These are phyloP conservation scores for Paspalum notatum DNA, from an alignment of 176 grass and related monocot genomes.

Conservation along the genomic window DNA sequence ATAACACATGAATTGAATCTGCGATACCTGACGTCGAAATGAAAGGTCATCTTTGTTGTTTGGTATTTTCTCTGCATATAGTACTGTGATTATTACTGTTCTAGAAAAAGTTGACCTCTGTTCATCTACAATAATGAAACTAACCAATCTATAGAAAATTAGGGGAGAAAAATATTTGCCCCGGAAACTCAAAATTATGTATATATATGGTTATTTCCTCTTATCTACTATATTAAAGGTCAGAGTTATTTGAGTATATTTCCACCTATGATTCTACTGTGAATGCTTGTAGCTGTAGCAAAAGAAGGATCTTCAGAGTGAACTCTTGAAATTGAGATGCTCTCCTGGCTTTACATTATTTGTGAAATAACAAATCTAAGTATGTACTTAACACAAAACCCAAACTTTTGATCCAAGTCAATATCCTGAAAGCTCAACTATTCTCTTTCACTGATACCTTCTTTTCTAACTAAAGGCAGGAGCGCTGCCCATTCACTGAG, in stretches of 20 bases:
- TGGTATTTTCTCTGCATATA: background rate
- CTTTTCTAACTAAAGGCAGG: too few species aligned
- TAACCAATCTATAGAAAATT: too few species aligned
- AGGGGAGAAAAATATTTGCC: background rate
- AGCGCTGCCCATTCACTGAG: too few species aligned
- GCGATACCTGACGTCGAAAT: slow-evolving; percentile 6
- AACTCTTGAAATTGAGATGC: background rate
- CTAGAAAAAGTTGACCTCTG: background rate
- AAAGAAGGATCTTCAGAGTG: background rate
- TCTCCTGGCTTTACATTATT: background rate
- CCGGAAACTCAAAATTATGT: background rate
- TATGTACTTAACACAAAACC: background rate
- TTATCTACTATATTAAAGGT: background rate
- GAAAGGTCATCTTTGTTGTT: background rate
- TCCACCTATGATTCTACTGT: background rate
- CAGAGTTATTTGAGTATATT: background rate
- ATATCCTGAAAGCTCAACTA: background rate
- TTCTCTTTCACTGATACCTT: too few species aligned
- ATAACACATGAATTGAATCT: slow-evolving; percentile 21
- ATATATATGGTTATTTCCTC: background rate
- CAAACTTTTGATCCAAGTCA: background rate
- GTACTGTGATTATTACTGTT: background rate
- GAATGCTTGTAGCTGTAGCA: background rate
- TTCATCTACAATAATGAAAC: too few species aligned
- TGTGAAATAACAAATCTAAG: background rate